Base-by-base conservation (phyloP, 176 grass and related monocot genomes). In the Musa acuminata region DNA sequence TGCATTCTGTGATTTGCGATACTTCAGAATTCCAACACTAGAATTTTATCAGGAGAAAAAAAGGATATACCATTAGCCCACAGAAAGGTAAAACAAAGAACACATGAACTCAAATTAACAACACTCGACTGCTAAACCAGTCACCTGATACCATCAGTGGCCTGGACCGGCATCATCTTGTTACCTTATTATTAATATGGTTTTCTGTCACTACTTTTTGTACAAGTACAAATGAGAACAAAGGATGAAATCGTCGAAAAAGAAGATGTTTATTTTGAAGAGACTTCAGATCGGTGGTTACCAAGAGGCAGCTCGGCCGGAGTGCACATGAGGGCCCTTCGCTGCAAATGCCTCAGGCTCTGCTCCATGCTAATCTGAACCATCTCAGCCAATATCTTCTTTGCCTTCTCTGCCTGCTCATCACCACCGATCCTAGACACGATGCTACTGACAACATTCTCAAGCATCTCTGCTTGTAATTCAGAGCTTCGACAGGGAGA, bases 141-240 rank as follows among this genome's bases (percentile, higher is more conserved):
- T 85, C 84, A 78, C 84, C 49, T 21, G 78, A 54, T 77, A 77
- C 79, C 84, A 49, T 67, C 50, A 14, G 65, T 74, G 84, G 84
- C 78, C 84, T 73, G 84, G 84, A 85, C 84, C 74, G 84, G 84
- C 84, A 85, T 65, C n/a, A 67, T 67, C 65, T 52, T 55, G 17
- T 68, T 25, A 68, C 17, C 55, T 60, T 19, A 8, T 60, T n/a
- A 13, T n/a, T 60, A n/a, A 6, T 20, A 69, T 16, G 48, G 48
- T 69, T 26, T 26, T 69, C 24, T 10, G 48, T 6, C 9, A 26
- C 26, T 11, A 64, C 49, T 14, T 63, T 64, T 64, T 27, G n/a
- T n/a, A n/a, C n/a, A n/a, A n/a, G n/a, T n/a, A n/a, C n/a, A n/a
- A n/a, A n/a, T n/a, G n/a, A n/a, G n/a, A n/a, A n/a, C n/a, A n/a